Base-by-base conservation (phyloP, 768 basidiomycete genomes). In the Hericium erinaceus region DNA sequence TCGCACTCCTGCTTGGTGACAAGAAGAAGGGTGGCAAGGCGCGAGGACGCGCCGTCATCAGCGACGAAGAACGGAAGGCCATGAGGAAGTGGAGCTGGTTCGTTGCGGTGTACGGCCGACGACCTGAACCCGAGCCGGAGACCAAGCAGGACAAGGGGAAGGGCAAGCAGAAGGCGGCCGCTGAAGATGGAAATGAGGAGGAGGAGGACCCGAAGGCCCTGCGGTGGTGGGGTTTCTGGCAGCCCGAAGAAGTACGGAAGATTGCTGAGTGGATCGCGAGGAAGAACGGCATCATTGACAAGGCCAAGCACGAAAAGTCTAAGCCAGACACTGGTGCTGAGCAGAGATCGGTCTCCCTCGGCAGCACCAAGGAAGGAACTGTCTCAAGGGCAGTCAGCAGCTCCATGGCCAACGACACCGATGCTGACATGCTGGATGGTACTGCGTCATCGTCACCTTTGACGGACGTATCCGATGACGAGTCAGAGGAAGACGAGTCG, bases 221-320 rank as follows among this genome's bases (percentile, higher is more conserved):
- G 55, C 72, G 71, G n/a, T 92, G 89, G 89, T 90, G 88, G 86
- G 85, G 78, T 12, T 84, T 91, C 69, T 79, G 76, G 72, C 75
- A 86, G 9, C 80, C 83, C 0, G 71, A 71, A 39, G 87, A 90
- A 58, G 82, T 92, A 58, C 65, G 69, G 54, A 84, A 80, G 65
- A 68, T 90, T 20, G 81, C 82, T 2, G 77, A 82, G 53, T 91
- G 86, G 85, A 70, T 89, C 37, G 72, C 75, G 44, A 72, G 76
- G 63, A 80, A 79, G 66, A 72, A 75, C 52, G 75, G 70, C 16
- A 65, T 81, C 20, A 73, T 54, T 26, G 69, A 66, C 51, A 54
- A 61, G 39, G 64, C 65, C 10, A 46, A 39, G 39, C 48, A 44
- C 11, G 52, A 13, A 6, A 57, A 20, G 26, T 48, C 18, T 50